phyloP scores from a whole-genome alignment of 306 rosid species.

The Cercis canadensis region DNA sequence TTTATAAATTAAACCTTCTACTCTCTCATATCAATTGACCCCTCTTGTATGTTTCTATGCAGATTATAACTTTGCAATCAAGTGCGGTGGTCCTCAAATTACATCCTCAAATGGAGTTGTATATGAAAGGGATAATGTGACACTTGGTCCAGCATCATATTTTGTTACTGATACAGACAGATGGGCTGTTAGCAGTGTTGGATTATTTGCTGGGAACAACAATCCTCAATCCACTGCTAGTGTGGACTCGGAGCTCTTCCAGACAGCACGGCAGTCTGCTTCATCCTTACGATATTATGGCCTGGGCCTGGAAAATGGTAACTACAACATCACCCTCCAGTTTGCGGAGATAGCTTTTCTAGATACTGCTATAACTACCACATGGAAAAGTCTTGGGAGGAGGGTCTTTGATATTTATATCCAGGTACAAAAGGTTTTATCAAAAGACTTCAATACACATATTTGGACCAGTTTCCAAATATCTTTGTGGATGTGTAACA shows the following conservation, averaged over 20 bases:
- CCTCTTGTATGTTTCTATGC: not conserved
- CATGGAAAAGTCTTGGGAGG: constrained; percentile 58
- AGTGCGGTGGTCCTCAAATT: constrained; percentile 57
- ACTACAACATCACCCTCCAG: constrained; percentile 54
- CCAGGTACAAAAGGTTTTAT: too few relatives aligned
- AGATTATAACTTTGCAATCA: constrained; percentile 55
- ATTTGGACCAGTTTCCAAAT: not conserved
- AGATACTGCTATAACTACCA: constrained; percentile 6
- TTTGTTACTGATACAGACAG: constrained; percentile 43
- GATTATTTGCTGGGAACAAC: constrained; percentile 37
- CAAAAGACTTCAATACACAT: not conserved
- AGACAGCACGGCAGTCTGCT: constrained; percentile 60
- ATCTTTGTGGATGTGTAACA: too few relatives aligned
- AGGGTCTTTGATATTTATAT: constrained; percentile 59
- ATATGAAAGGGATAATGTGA: constrained; percentile 44
- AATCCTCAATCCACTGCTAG: constrained; percentile 37
- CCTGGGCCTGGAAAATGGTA: constrained; percentile 57
- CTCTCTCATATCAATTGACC: not conserved
- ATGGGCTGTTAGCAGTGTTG: constrained; percentile 65
- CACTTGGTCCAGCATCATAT: constrained; percentile 65
- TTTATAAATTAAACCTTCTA: not conserved
- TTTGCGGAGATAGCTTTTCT: constrained; percentile 48
- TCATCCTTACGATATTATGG: constrained; percentile 69
- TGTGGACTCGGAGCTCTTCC: constrained; percentile 48
- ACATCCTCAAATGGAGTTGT: constrained; percentile 38